A percentile compares a stretch with the other conserved stretches of the same genome.
These are phyloP conservation scores for Beauveria sp. DNA, from an alignment of 2,329 filamentous ascomycete genomes.

Conservation along the genomic window DNA sequence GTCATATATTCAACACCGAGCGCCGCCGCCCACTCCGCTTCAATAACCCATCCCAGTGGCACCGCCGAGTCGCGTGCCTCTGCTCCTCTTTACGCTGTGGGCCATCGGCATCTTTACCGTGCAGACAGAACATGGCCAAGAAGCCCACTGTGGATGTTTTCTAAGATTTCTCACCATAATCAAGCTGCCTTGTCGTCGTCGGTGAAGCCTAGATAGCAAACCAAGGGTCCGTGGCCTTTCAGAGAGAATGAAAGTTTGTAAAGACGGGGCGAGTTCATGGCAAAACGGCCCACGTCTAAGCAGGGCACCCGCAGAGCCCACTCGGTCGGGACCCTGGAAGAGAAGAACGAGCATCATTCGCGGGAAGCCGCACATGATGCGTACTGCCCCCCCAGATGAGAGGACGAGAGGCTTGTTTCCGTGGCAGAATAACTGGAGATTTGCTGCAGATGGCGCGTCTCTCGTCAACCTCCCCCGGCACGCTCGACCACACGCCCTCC, in stretches of 20 bases:
- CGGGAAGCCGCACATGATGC: background rate
- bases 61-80: slow-evolving; percentile 1
- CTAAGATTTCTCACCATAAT: no score
- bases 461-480: background rate
- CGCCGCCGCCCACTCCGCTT: background rate
- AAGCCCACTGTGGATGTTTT: slow-evolving; percentile 1
- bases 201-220: background rate
- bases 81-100: background rate
- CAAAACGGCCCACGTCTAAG: background rate
- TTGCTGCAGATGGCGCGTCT: slow-evolving; percentile 1
- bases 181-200: background rate
- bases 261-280: background rate
- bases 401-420: background rate
- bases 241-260: background rate
- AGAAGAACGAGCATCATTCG: background rate
- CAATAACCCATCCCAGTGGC: background rate
- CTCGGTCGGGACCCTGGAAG: slow-evolving; percentile 1
- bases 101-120: background rate
- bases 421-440: slow-evolving; percentile 4
- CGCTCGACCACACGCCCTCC: slow-evolving; percentile 4
- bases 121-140: background rate
- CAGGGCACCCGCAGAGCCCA: background rate
- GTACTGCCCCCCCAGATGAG: background rate
- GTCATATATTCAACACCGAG: background rate
- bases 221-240: background rate